Percentiles rank a stretch among this genome's conserved stretches.
phyloP scores from a whole-genome alignment of 2,329 filamentous ascomycete genomes.

The Atkinsonella hypoxylon region DNA sequence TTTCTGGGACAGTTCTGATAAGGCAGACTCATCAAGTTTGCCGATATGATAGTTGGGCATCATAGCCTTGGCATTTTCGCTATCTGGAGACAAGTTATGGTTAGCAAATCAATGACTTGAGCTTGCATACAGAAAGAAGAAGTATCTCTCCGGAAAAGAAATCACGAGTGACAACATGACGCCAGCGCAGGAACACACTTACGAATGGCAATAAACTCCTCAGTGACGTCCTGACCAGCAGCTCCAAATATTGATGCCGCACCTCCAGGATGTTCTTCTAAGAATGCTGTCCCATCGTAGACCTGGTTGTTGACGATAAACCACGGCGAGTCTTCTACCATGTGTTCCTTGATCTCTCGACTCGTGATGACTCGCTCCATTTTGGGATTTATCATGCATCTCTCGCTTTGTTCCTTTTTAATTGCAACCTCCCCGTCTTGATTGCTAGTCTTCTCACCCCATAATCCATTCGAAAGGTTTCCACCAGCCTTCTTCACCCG shows the following conservation, averaged over 20 bases:
- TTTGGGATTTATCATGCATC: constrained; percentile 64
- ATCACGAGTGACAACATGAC: too few relatives aligned
- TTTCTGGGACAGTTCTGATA: constrained; percentile 36
- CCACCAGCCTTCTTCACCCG: constrained; percentile 73
- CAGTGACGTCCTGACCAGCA: constrained; percentile 70
- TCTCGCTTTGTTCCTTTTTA: constrained; percentile 47
- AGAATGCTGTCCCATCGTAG: constrained; percentile 72
- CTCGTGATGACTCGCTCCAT: constrained; percentile 52
- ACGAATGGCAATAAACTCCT: constrained; percentile 91
- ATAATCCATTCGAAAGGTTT: constrained; percentile 68
- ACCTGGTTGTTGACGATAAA: constrained; percentile 83
- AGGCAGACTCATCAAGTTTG: constrained; percentile 50
- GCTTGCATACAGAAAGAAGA: background rate
- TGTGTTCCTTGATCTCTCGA: constrained; percentile 60
- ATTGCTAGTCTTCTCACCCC: constrained; percentile 61
- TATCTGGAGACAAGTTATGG: constrained; percentile 43
- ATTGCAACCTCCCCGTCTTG: constrained; percentile 29
- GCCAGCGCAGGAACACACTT: constrained; percentile 25
- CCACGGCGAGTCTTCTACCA: constrained; percentile 58
- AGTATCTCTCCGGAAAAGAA: background rate
- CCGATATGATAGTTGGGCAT: constrained; percentile 80
- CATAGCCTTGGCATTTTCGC: constrained; percentile 85
- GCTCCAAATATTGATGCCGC: constrained; percentile 73
- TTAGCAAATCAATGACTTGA: too few relatives aligned
- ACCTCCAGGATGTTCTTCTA: constrained; percentile 76